Base-by-base conservation (phyloP, 202 grass and related monocot species). In the Dendrocalamus latiflorus region DNA sequence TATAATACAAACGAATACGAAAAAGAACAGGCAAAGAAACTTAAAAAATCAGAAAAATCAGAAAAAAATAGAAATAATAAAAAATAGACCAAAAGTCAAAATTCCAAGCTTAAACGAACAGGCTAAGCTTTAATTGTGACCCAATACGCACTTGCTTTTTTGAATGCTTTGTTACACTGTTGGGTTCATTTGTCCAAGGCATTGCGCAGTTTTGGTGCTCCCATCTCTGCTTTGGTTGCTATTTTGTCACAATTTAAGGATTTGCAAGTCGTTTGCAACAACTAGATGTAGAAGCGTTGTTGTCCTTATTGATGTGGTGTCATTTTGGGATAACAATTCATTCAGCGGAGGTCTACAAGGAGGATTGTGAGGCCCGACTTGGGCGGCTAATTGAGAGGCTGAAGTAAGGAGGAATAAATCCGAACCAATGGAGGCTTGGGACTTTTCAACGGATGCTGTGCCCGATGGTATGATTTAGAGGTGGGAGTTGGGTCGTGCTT, bases 381-480 rank as follows among this genome's bases (percentile, higher is more conserved):
- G 9, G 34, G 43, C 4, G 47, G 77, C 66, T 98, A 70, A 79
- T 78, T 77, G 43, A 72, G 20, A 93, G 75, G 66, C 38, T 93
- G 81, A 49, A 83, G 25, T 80, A 83, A 37, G 24, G 85, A 77
- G 95, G 92, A 41, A 95, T 98, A 55, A 26, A n/a, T 38, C 42
- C 54, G n/a, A 41, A 21, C 4, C n/a, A 75, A 39, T 91, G 78
- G 86, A 89, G 6, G 73, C 36, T 84, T 39, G 92, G 89, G n/a
- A 63, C 22, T 66, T 86, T 63, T 67, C 41, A 66, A 24, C 56
- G 69, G 5, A 58, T 77, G 9, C 4, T 83, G 25, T 98, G 95
- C 81, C 95, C 88, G n/a, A 18, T 80, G 91, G 89, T 97, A 67
- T 17, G 15, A 60, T 73, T 2, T 25, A n/a, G n/a, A n/a, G n/a